Conservation (phyloP, 2,329 filamentous ascomycete species). For the Xylariaceae sp. region DNA sequence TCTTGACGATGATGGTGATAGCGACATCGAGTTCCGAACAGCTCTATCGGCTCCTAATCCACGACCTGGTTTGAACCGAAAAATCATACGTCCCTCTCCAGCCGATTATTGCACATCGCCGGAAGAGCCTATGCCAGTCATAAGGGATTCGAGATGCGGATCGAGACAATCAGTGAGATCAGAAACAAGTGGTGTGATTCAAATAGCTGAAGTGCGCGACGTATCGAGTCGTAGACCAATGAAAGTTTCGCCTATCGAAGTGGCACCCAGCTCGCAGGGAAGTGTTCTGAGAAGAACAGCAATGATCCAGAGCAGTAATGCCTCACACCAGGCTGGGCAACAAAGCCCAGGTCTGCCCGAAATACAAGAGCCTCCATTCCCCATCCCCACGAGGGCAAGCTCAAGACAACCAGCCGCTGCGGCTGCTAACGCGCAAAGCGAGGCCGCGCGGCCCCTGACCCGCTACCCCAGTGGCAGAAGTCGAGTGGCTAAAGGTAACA, state of each 20-base stretch:
- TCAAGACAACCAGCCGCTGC: slow-evolving; percentile 68
- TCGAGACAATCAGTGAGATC: slow-evolving; percentile 34
- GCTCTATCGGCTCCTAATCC: slow-evolving; percentile 60
- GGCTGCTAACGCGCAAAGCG: slow-evolving; percentile 58
- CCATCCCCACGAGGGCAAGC: slow-evolving; percentile 83
- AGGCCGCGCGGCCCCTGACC: slow-evolving; percentile 74
- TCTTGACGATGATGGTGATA: slow-evolving; percentile 54
- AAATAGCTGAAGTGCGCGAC: slow-evolving; percentile 31
- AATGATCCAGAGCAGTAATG: slow-evolving; percentile 74
- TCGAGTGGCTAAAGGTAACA: slow-evolving; percentile 45
- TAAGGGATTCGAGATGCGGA: slow-evolving; percentile 24
- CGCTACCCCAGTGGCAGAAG: slow-evolving; percentile 50
- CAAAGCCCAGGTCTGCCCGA: slow-evolving; percentile 62
- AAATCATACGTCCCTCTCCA: slow-evolving; percentile 40
- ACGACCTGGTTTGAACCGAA: slow-evolving; percentile 35
- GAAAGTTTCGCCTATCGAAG: slow-evolving; percentile 31
- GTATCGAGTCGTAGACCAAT: slow-evolving; percentile 30
- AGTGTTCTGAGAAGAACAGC: slow-evolving; percentile 70
- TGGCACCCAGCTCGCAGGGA: slow-evolving; percentile 42
- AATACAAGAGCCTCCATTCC: slow-evolving; percentile 69
- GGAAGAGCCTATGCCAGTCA: slow-evolving; percentile 33
- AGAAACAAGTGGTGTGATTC: slow-evolving; percentile 44
- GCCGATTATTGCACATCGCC: slow-evolving; percentile 39
- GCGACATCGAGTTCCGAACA: slow-evolving; percentile 63
- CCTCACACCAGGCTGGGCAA: slow-evolving; percentile 59